Conservation (phyloP, 164 flowering plant species). For the Houttuynia cordata region DNA sequence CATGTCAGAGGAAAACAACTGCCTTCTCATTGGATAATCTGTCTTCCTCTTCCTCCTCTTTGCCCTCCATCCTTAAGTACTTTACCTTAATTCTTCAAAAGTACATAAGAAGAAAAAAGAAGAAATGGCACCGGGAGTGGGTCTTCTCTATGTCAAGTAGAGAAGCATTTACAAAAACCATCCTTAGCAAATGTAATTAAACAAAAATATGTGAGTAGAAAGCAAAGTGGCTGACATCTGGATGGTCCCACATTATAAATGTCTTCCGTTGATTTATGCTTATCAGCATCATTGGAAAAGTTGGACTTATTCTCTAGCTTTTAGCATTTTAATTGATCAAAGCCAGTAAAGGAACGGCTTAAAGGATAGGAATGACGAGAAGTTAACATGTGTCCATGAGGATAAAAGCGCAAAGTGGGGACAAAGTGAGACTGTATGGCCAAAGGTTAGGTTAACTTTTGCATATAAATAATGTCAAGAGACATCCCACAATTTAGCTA, state of each 20-base stretch:
- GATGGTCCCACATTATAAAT: background rate
- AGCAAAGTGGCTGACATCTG: conserved; percentile 1
- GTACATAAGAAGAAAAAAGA: background rate
- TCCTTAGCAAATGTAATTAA: background rate
- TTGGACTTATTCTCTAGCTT: background rate
- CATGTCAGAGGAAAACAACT: background rate
- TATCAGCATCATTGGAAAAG: background rate
- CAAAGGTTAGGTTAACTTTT: too few relatives aligned
- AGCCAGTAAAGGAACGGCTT: background rate
- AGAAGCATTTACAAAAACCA: background rate
- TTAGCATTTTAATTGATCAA: background rate
- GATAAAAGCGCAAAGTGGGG: background rate
- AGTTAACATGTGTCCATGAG: conserved; percentile 1
- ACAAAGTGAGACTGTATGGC: background rate
- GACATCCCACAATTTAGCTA: too few relatives aligned
- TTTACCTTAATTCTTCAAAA: background rate
- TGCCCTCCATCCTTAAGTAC: background rate
- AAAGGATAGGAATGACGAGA: background rate
- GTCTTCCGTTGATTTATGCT: background rate
- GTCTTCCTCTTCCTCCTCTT: background rate
- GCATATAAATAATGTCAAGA: too few relatives aligned
- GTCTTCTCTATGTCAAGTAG: background rate
- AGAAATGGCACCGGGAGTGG: background rate
- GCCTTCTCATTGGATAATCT: background rate
- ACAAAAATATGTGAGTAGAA: too few relatives aligned